Evolutionary conservation across 1,284 basidiomycete species (phyloP).

Genomic region (Puccinia novopanici): DNA sequence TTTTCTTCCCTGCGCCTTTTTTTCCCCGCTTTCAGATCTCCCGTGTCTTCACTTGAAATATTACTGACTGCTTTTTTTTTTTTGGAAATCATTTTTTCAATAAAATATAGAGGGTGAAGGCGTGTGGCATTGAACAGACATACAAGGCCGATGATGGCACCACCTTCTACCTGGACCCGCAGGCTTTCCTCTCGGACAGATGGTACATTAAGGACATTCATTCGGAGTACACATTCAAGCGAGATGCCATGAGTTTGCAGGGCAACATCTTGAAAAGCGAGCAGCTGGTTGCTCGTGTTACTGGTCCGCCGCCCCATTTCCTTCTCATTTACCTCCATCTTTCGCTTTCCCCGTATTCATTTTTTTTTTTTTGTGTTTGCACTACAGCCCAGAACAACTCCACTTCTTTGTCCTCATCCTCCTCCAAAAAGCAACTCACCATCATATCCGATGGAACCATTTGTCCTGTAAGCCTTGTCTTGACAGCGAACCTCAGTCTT

Average conservation of each 20-base stretch:
- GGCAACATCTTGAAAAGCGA: conserved; percentile 28
- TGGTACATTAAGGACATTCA: conserved; percentile 22
- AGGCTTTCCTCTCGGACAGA: conserved; percentile 24
- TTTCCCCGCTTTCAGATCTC: no score
- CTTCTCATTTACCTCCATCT: not conserved
- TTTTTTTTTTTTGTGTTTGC: not conserved
- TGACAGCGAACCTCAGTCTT: no score
- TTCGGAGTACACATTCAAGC: conserved; percentile 30
- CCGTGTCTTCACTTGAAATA: not conserved
- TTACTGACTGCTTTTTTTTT: not conserved
- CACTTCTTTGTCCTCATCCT: not conserved
- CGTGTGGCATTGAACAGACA: conserved; percentile 18
- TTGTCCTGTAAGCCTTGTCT: not conserved
- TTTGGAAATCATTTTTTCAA: not conserved
- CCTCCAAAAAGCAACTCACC: conserved; percentile 13
- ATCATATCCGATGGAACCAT: conserved; percentile 14
- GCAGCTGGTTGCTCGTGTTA: conserved; percentile 14
- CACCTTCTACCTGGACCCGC: conserved; percentile 18
- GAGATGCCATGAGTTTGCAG: conserved; percentile 2
- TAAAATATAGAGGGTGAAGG: not conserved
- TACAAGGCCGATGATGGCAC: conserved; percentile 37
- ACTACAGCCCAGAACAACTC: not conserved
- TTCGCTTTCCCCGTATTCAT: not conserved
- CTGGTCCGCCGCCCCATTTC: not conserved
- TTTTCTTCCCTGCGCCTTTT: no score